Evolutionary conservation across 345 rosid genomes (phyloP).

Genomic region (Eucalyptus erythrocorys): DNA sequence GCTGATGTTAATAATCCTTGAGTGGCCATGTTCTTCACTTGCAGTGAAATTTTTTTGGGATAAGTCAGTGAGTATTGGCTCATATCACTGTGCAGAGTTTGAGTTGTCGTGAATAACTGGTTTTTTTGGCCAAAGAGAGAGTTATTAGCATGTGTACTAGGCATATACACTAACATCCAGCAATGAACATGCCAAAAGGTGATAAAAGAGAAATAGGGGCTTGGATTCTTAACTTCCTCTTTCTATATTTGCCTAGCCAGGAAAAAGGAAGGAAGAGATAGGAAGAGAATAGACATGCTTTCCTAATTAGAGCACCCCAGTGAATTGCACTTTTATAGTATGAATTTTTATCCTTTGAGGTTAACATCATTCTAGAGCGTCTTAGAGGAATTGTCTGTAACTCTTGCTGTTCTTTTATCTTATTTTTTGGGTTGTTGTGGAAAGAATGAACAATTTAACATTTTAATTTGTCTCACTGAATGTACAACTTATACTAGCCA

Average conservation of each 20-base stretch:
- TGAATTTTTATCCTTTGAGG: neutral
- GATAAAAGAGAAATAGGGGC: neutral
- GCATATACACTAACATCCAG: neutral
- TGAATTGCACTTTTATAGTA: neutral
- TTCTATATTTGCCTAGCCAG: neutral
- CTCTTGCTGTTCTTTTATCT: neutral
- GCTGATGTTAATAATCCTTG: neutral
- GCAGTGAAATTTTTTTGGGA: neutral
- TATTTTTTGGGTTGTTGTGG: neutral
- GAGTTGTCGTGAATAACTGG: neutral
- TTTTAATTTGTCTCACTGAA: neutral
- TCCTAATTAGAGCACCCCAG: neutral
- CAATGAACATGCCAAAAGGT: neutral
- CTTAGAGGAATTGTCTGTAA: neutral
- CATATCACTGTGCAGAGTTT: neutral
- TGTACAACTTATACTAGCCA: neutral
- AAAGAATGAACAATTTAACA: neutral
- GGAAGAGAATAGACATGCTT: neutral
- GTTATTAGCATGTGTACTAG: neutral
- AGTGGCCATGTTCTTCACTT: neutral
- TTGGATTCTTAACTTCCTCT: neutral
- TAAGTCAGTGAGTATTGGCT: neutral
- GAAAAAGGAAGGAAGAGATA: neutral
- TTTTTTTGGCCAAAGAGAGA: neutral
- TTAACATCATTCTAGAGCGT: neutral